Evolutionary conservation across 169 alveolate genomes (phyloP), one percentile per base, ranked within the genome.

Genomic region (Condylostoma magnum): DNA sequence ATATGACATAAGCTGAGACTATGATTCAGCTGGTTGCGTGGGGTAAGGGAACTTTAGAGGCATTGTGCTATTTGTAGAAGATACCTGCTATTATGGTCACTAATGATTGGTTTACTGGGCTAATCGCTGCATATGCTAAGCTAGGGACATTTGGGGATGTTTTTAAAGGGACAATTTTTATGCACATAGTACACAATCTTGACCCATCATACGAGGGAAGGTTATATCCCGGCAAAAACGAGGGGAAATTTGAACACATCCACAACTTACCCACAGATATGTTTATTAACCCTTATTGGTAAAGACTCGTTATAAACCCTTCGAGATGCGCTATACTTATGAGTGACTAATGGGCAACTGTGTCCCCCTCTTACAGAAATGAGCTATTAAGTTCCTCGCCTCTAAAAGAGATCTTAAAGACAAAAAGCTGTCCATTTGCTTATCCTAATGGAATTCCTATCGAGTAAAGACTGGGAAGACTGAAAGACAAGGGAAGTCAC

Each of bases 281-380:
- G 76, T 80, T 93, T 1, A 84, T 92, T 12, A 96, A 95, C 66
- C 96, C 96, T 6, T 80, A 36, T 36, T 95, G 97, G 96, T 69
- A 76, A 55, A 74, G 78, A 30, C 68, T 48, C 52, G 90, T 95
- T 31, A 77, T 93, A 20, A 95, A 95, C 66, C 98, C 98, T 27
- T 89, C 96, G 28, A 74, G 97, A 66, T 93, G 97, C 66, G 97
- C 96, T 8, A 55, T 93, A 43, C 83, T 93, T 80, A 58, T 72
- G 27, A 79, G 95, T 60, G 97, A 93, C 81, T 81, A 91, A 56
- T 95, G 98, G 98, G 95, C 94, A 41, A 95, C 97, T 6, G 98
- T 95, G 3, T 87, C 96, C 47, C 90, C 87, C n/a, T 90, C 97
- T 15, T 95, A 95, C 69, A 85, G 92, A 68, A 84, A 85, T 52